Evolutionary conservation across 495 filamentous ascomycete genomes (phyloP).

Genomic region (Aspergillus ostianus): DNA sequence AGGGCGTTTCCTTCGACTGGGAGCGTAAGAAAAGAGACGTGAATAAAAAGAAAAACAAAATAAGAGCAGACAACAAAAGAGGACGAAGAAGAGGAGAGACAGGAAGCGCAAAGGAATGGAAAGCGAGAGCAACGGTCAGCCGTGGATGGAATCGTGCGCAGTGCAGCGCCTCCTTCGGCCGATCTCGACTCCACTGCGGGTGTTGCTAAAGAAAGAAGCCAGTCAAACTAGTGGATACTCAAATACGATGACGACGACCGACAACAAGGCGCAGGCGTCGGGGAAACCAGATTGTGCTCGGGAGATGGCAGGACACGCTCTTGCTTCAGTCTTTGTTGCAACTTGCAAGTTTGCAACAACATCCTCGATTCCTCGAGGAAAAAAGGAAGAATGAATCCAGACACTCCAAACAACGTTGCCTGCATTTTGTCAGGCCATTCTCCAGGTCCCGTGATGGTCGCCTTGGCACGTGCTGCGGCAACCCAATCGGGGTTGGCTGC

Average conservation of each 20-base stretch:
- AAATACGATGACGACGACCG: constrained; percentile 12
- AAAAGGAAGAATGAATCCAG: neutral
- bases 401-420: neutral
- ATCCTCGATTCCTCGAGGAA: too few species aligned
- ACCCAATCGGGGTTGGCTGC: neutral
- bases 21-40: neutral
- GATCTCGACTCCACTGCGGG: constrained; percentile 18
- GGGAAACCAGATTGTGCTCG: neutral
- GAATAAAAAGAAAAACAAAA: neutral
- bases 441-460: neutral
- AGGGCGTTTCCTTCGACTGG: neutral
- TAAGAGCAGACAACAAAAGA: neutral
- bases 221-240: constrained; percentile 4
- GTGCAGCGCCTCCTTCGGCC: constrained; percentile 14
- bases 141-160: neutral
- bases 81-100: neutral
- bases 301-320: neutral
- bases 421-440: neutral
- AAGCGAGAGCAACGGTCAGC: neutral
- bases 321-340: neutral
- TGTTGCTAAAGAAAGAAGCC: constrained; percentile 25
- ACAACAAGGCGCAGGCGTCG: neutral
- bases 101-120: neutral
- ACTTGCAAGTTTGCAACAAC: too few species aligned
- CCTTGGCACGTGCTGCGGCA: neutral